Evolutionary conservation across 306 rosid genomes (phyloP), one percentile per base, ranked within the genome.

Genomic region (Ochetophila trinervis): DNA sequence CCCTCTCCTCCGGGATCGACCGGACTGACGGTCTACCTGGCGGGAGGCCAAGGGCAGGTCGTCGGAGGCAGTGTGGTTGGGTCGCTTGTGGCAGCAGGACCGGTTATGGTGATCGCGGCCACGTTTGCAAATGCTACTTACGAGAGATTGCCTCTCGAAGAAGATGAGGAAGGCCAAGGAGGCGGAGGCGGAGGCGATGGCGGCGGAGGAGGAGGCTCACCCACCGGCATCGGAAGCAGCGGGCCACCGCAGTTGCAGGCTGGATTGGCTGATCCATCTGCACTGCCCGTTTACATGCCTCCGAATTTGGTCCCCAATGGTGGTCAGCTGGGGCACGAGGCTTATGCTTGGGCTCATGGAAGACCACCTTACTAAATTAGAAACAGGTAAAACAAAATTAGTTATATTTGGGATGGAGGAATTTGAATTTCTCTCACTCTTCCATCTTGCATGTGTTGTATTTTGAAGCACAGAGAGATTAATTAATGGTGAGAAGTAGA

Each of bases 21-120:
- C 0, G 97, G 99, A 5, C 82, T 94, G 4, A 94, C 97, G 0
- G 96, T 94, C 11, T 90, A 94, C 62, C 78, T 94, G 0, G 75
- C 97, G 0, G 99, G 95, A 20, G 97, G 91, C 5, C 96, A 84
- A 20, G 99, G 97, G 0, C 97, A 90, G 80, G 85, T 94, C 0
- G 87, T 94, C 1, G 99, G 99, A 15, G 99, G 99, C 1, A 84
- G 85, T 58, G 99, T 94, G 3, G 95, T 94, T 7, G 99, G 99
- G 6, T 66, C 99, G 36, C 81, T 94, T 0, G 83, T 90, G 18
- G 99, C 99, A 0, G 95, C 91, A 0, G 99, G 97, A 9, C 97
- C 99, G 0, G 97, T 94, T 0, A 94, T 94, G 86, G 86, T 94
- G 36, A 74, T 94, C 51, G 96, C 99, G 0, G 99, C 97, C 9